A percentile compares a stretch with the other conserved stretches of the same genome.
Conservation (phyloP, 371 early-diverging fungal species). For the Zychaea mexicana region DNA sequence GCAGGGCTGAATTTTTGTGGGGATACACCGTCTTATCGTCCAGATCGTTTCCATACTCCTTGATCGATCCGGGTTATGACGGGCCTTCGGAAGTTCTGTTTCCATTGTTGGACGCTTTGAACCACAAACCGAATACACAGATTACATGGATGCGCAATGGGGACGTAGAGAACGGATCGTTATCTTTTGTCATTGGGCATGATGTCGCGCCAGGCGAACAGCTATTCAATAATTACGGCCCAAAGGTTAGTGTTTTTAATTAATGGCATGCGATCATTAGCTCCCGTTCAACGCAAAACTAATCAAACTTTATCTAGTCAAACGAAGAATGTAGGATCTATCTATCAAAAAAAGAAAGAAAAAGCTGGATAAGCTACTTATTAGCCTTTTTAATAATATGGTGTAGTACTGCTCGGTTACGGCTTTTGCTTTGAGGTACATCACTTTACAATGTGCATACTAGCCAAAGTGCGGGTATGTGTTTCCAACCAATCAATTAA, state of each 20-base stretch:
- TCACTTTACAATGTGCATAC: no score
- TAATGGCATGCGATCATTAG: not conserved
- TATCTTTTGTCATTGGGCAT: slow-evolving; percentile 43
- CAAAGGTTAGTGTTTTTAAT: slow-evolving; percentile 47
- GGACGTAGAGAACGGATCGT: slow-evolving; percentile 24
- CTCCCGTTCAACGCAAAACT: no score
- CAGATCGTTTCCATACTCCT: slow-evolving; percentile 59
- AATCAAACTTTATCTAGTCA: slow-evolving; percentile 30
- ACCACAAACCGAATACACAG: slow-evolving; percentile 55
- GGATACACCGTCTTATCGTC: slow-evolving; percentile 58
- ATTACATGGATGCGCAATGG: slow-evolving; percentile 53
- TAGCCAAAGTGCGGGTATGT: no score
- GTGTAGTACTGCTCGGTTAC: slow-evolving; percentile 55
- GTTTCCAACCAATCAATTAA: not conserved
- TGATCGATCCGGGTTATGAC: slow-evolving; percentile 39
- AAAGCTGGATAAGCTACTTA: not conserved
- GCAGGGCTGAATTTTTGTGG: slow-evolving; percentile 63
- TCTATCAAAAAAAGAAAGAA: slow-evolving; percentile 21
- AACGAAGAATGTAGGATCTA: slow-evolving; percentile 67
- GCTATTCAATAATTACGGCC: slow-evolving; percentile 69
- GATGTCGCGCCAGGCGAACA: slow-evolving; percentile 42
- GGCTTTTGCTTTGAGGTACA: slow-evolving; percentile 63
- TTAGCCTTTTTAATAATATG: not conserved
- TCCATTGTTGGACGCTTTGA: slow-evolving; percentile 60
- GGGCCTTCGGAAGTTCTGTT: slow-evolving; percentile 46